Conservation (phyloP, 2,329 filamentous ascomycete species). For the Diaporthe vaccinii region DNA sequence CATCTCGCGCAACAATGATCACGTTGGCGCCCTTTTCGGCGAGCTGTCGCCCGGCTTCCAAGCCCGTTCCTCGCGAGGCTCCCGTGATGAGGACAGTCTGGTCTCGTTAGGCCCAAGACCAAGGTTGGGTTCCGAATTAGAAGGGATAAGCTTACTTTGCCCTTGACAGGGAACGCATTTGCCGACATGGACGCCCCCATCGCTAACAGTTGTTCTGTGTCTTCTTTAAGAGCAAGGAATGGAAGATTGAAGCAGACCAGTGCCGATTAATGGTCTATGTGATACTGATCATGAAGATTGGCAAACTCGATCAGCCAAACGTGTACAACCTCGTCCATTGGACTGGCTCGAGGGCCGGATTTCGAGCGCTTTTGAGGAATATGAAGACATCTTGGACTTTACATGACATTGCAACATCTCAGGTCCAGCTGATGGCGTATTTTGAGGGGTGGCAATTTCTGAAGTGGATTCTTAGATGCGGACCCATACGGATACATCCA, state of each 20-base stretch:
- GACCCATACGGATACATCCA: background rate
- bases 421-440: background rate
- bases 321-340: background rate
- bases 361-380: background rate
- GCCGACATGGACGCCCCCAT: constrained; percentile 1
- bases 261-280: background rate
- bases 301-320: background rate
- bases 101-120: constrained; percentile 24
- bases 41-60: constrained; percentile 80
- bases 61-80: constrained; percentile 92
- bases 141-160: constrained; percentile 8
- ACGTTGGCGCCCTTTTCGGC: constrained; percentile 87
- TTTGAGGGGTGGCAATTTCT: background rate
- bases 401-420: background rate
- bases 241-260: background rate
- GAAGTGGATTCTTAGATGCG: background rate
- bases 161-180: constrained; percentile 32
- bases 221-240: background rate
- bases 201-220: background rate
- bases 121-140: background rate
- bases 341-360: background rate
- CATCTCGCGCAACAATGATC: constrained; percentile 85
- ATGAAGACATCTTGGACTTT: background rate
- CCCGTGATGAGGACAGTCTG: constrained; percentile 93
- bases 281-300: background rate